Evolutionary conservation across 257 asterid species (phyloP).

Genomic region (Leptodermis oblonga): DNA sequence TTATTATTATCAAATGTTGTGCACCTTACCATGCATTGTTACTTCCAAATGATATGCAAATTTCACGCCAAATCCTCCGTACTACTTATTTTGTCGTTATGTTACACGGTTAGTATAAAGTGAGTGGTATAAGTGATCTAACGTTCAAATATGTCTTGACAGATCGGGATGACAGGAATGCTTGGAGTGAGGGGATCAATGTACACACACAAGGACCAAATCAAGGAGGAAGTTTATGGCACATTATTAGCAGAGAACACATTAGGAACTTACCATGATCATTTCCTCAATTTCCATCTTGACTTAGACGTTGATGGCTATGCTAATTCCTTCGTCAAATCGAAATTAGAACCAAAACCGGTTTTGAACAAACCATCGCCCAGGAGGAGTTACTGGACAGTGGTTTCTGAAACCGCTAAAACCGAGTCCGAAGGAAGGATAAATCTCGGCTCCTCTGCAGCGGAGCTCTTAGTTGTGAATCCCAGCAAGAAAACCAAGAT

Average conservation of each 20-base stretch:
- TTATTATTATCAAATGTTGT: neutral
- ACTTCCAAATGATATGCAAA: too few relatives aligned
- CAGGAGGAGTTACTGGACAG: conserved; percentile 66
- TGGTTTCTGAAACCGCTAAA: conserved; percentile 43
- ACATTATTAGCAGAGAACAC: conserved; percentile 55
- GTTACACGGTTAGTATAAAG: too few relatives aligned
- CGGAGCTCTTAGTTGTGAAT: conserved; percentile 48
- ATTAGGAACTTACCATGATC: conserved; percentile 59
- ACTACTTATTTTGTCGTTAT: too few relatives aligned
- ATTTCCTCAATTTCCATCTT: conserved; percentile 58
- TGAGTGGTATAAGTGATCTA: too few relatives aligned
- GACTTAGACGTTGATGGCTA: conserved; percentile 68
- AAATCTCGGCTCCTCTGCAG: conserved; percentile 34
- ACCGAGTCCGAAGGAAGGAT: conserved; percentile 45
- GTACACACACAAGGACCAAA: conserved; percentile 36
- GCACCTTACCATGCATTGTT: too few relatives aligned
- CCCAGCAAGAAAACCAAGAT: conserved; percentile 50
- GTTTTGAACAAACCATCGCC: conserved; percentile 28
- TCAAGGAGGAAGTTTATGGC: conserved; percentile 34
- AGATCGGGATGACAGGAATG: conserved; percentile 58
- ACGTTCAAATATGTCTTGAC: neutral
- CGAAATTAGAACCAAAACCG: conserved; percentile 35
- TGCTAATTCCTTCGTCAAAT: conserved; percentile 43
- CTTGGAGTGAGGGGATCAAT: conserved; percentile 50
- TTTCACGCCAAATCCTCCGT: too few relatives aligned